A percentile compares a stretch with the other conserved stretches of the same genome.
Conservation (phyloP, 2,329 filamentous ascomycete genomes). For the Cladorrhinum sp. region DNA sequence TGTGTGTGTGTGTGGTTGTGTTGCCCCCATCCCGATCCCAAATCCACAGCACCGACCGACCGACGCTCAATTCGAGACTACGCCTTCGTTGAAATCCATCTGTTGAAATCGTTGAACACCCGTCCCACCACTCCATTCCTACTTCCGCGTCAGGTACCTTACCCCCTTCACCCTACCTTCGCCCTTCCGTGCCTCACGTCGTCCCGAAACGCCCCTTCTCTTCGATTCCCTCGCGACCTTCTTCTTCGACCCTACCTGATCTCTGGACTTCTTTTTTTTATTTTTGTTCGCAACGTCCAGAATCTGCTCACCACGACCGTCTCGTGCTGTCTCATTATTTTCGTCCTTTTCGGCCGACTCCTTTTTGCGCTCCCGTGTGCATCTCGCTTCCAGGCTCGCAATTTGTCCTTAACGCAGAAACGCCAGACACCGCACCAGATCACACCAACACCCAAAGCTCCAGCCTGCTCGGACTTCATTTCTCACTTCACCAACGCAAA, state of each 20-base stretch:
- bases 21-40: not conserved
- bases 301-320: constrained; percentile 19
- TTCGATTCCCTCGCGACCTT: constrained; percentile 23
- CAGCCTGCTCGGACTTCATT: constrained; percentile 9
- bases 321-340: constrained; percentile 14
- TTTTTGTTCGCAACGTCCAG: constrained; percentile 18
- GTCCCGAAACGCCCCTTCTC: constrained; percentile 25
- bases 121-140: constrained; percentile 8
- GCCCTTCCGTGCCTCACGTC: constrained; percentile 19
- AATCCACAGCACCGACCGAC: too few relatives aligned
- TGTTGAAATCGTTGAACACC: not conserved
- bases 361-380: constrained; percentile 10
- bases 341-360: constrained; percentile 10
- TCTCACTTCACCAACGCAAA: constrained; percentile 5
- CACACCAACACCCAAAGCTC: not conserved
- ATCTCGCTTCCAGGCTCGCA: constrained; percentile 10
- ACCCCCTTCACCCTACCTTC: constrained; percentile 9
- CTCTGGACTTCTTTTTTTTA: constrained; percentile 16
- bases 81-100: not conserved
- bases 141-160: constrained; percentile 5
- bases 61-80: too few relatives aligned
- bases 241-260: constrained; percentile 18
- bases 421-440: constrained; percentile 12
- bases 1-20: not conserved
- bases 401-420: constrained; percentile 14